Evolutionary conservation across 257 asterid genomes (phyloP), one percentile per base, ranked within the genome.

Genomic region (Primulina eburnea): DNA sequence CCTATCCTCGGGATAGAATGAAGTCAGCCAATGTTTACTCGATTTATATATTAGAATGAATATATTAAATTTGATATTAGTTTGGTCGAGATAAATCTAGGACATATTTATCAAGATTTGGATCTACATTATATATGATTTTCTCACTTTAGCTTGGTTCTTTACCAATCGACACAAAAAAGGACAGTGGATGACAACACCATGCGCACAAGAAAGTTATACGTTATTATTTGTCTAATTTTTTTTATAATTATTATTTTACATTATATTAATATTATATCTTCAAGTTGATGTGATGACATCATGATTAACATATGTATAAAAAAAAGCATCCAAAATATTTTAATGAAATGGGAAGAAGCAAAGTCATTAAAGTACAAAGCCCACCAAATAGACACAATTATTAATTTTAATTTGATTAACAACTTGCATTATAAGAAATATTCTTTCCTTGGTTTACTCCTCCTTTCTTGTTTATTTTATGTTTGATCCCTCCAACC

Each of bases 181-280:
- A 4, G 2, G 18, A 14, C 52, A 11, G 53, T 50, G 86, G 86
- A 61, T 78, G 76, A 83, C 88, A 78, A 77, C 86, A 43, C 73
- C 80, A 47, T 80, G 74, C 75, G 69, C 84, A 83, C 73, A 71
- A 73, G 40, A 56, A 70, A 20, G n/a, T 16, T 5, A 1, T 50
- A 50, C 53, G 12, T 43, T 43, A 43, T 60, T 71, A 67, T 68
- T 71, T 70, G 56, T 68, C 0, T 69, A 28, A 63, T 28, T 70
- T 24, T 24, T 24, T 24, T 24, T 28, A 28, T 28, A 28, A 28
- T 28, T 28, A 28, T 3, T 28, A 28, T 26, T 6, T 2, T 2
- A 24, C 10, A 40, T 34, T 62, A 26, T 10, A n/a, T 47, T 62
- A 63, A 28, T 60, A 7, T 17, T 32, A 43, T 74, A 72, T 65